Percentiles rank a stretch among this genome's conserved stretches.
phyloP scores from a whole-genome alignment of 768 basidiomycete genomes.

The Russula abietina region DNA sequence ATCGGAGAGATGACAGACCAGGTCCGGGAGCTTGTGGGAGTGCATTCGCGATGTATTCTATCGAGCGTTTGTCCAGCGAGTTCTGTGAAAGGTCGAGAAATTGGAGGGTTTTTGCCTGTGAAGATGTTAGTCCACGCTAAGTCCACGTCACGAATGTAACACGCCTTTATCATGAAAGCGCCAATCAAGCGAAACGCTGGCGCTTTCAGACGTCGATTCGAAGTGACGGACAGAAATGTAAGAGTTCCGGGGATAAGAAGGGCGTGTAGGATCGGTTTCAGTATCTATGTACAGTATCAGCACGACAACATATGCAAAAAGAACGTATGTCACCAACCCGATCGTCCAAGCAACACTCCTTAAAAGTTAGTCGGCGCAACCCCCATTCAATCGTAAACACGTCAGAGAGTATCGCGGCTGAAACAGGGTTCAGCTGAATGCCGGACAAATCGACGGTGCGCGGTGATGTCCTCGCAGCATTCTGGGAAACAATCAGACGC shows the following conservation, averaged over 20 bases:
- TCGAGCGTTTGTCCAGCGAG: constrained; percentile 70
- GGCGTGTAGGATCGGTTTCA: constrained; percentile 88
- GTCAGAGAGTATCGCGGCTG: constrained; percentile 81
- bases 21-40: constrained; percentile 48
- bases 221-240: constrained; percentile 78
- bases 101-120: constrained; percentile 65
- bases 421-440: constrained; percentile 60
- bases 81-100: constrained; percentile 92
- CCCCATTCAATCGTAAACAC: constrained; percentile 93
- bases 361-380: constrained; percentile 73
- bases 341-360: constrained; percentile 85
- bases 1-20: constrained; percentile 67
- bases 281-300: constrained; percentile 40
- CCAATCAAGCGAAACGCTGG: constrained; percentile 75
- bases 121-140: not conserved
- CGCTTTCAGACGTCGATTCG: constrained; percentile 74
- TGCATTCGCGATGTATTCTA: constrained; percentile 75
- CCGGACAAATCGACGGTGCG: constrained; percentile 76
- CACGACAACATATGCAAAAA: not conserved
- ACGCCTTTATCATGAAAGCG: constrained; percentile 65
- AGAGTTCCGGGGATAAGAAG: constrained; percentile 78
- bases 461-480: constrained; percentile 49
- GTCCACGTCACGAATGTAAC: constrained; percentile 27
- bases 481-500: constrained; percentile 33
- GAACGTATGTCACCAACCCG: constrained; percentile 41